Percentiles rank a stretch among this genome's conserved stretches.
Evolutionary conservation across 768 basidiomycete genomes (phyloP).

Genomic region (Suillus ampliporus): DNA sequence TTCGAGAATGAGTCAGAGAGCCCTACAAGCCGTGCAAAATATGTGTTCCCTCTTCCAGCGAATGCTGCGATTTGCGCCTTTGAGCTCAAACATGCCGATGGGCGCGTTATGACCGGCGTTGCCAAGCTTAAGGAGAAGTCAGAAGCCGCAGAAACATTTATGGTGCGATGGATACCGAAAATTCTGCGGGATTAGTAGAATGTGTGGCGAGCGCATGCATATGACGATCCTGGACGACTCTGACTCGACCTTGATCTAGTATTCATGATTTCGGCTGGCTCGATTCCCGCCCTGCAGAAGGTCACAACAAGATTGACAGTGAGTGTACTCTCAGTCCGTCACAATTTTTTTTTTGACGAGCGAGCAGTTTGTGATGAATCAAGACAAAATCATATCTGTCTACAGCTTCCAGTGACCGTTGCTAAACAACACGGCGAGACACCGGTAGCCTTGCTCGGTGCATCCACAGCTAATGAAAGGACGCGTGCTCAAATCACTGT

Average conservation of each 20-base stretch:
- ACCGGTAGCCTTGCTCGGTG: conserved; percentile 41
- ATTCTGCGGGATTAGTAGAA: conserved; percentile 50
- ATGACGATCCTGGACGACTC: neutral
- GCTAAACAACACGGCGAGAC: conserved; percentile 57
- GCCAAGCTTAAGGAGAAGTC: conserved; percentile 56
- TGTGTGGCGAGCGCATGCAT: conserved; percentile 37
- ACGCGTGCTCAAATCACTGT: conserved; percentile 48
- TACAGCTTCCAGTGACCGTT: conserved; percentile 56
- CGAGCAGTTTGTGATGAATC: conserved; percentile 55
- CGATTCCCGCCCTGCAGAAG: conserved; percentile 48
- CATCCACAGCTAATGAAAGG: conserved; percentile 31
- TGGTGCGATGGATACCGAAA: conserved; percentile 45
- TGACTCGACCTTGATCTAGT: conserved; percentile 37
- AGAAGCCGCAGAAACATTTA: conserved; percentile 47
- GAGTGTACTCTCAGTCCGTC: conserved; percentile 17
- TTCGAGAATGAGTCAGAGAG: conserved; percentile 46
- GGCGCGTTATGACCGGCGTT: conserved; percentile 47
- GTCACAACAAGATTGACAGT: conserved; percentile 52
- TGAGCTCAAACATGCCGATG: conserved; percentile 51
- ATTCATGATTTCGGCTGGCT: conserved; percentile 63
- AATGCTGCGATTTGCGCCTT: conserved; percentile 60
- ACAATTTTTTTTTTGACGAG: neutral
- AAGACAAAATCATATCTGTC: conserved; percentile 51
- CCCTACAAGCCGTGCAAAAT: conserved; percentile 52
- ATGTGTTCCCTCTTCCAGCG: conserved; percentile 64